A percentile compares a stretch with the other conserved stretches of the same genome.
phyloP scores from a whole-genome alignment of 2,329 filamentous ascomycete species.

The Fusarium haematococcum region DNA sequence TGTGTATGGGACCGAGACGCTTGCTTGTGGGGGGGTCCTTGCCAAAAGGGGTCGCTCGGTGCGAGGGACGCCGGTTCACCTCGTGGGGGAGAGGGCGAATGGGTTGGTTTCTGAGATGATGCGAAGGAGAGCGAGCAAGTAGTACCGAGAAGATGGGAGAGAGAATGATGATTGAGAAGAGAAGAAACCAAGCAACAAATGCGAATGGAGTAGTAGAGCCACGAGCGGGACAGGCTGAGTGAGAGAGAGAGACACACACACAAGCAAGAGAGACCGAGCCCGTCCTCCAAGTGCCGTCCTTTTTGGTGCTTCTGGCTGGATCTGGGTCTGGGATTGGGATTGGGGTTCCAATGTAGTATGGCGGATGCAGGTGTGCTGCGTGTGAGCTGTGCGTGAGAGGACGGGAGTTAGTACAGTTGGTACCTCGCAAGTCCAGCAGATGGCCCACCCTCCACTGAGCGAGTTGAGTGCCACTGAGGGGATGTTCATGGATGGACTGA shows the following conservation, averaged over 20 bases:
- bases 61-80: conserved; percentile 46
- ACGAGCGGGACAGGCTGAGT: conserved; percentile 24
- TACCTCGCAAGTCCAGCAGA: conserved; percentile 13
- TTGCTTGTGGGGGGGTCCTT: conserved; percentile 40
- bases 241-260: conserved; percentile 37
- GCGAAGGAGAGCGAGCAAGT: neutral
- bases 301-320: conserved; percentile 38
- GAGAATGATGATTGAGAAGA: conserved; percentile 36
- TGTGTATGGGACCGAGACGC: conserved; percentile 41
- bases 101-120: conserved; percentile 5
- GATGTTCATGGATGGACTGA: neutral
- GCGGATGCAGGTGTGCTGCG: conserved; percentile 38
- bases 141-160: conserved; percentile 13
- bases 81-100: conserved; percentile 37
- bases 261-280: neutral
- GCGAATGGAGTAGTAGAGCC: conserved; percentile 29
- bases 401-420: conserved; percentile 31
- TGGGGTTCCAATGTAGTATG: conserved; percentile 12
- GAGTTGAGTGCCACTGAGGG: neutral
- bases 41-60: conserved; percentile 48
- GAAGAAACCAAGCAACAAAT: conserved; percentile 32
- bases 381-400: conserved; percentile 15
- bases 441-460: neutral
- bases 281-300: conserved; percentile 28
- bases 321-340: conserved; percentile 38